Percentiles rank a stretch among this genome's conserved stretches.
phyloP scores from a whole-genome alignment of 768 basidiomycete genomes.

The Rhodotorula kratochvilovae region DNA sequence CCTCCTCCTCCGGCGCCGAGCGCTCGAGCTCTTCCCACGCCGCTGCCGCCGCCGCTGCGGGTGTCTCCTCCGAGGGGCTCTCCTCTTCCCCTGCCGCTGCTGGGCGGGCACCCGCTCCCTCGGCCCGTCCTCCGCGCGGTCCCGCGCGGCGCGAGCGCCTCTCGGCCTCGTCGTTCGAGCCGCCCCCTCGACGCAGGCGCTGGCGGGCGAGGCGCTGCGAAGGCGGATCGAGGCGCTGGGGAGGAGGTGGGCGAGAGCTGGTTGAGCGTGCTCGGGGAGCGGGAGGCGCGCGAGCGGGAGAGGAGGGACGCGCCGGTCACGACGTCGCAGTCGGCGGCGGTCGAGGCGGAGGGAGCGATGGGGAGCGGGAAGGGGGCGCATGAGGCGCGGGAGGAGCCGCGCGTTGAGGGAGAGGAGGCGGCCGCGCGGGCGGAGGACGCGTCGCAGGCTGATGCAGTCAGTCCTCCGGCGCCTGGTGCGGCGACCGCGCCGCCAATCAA shows the following conservation, averaged over 20 bases:
- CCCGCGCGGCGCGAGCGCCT: constrained; percentile 52
- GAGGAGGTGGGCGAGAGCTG: constrained; percentile 85
- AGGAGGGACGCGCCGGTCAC: background rate
- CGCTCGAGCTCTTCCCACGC: background rate
- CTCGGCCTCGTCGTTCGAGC: constrained; percentile 64
- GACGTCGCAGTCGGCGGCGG: too few relatives aligned
- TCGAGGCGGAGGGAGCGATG: too few relatives aligned
- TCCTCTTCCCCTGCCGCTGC: background rate
- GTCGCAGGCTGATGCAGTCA: too few relatives aligned
- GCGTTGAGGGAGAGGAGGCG: background rate
- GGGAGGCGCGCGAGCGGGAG: constrained; percentile 42
- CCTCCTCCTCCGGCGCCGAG: background rate
- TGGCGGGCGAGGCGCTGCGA: constrained; percentile 64
- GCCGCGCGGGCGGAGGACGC: background rate
- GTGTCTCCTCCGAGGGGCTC: background rate
- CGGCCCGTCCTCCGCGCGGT: constrained; percentile 44
- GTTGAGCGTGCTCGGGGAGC: constrained; percentile 77
- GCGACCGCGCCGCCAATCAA: background rate
- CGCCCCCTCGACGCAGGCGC: constrained; percentile 44
- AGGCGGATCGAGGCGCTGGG: constrained; percentile 73
- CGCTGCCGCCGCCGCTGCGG: background rate
- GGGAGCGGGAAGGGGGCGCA: too few relatives aligned
- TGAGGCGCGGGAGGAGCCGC: too few relatives aligned
- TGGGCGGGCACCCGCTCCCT: constrained; percentile 15
- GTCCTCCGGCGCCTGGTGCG: background rate